Evolutionary conservation across 139 green algal genomes (phyloP).

Genomic region (Chlamydomonas sp.): DNA sequence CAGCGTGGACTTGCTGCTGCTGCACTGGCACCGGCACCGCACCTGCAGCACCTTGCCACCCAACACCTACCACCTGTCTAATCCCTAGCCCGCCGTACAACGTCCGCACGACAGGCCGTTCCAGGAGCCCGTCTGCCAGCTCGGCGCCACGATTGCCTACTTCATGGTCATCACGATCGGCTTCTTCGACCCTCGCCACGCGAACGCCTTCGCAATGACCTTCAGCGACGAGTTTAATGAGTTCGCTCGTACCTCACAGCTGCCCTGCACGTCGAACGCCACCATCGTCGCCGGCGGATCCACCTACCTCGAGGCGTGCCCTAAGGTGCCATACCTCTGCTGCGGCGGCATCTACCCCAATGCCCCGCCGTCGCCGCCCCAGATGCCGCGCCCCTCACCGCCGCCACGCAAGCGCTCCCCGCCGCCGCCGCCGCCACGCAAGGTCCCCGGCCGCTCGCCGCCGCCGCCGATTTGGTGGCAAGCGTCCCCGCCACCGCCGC

Average conservation of each 20-base stretch:
- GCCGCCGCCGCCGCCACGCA: background rate
- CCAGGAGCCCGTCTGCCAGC: background rate
- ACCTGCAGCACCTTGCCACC: too few species aligned
- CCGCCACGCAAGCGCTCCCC: background rate
- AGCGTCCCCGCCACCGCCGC: background rate
- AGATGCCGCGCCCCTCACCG: background rate
- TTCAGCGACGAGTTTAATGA: constrained; percentile 15
- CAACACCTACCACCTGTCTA: background rate
- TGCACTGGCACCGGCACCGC: too few species aligned
- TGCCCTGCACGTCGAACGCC: constrained; percentile 2
- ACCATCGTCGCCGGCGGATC: background rate
- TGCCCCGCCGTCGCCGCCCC: background rate
- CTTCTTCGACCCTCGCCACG: constrained; percentile 23
- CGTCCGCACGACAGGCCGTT: background rate
- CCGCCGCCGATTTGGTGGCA: background rate
- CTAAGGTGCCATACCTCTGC: background rate
- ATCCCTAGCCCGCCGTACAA: background rate
- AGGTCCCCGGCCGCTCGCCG: background rate
- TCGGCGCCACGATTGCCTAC: constrained; percentile 19
- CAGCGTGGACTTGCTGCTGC: too few species aligned
- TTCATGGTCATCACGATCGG: constrained; percentile 26
- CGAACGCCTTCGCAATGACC: constrained; percentile 20
- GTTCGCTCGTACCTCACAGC: background rate
- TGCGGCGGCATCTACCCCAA: background rate
- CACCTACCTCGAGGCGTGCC: background rate